These are phyloP conservation scores for Debaryomyces castellii DNA, from an alignment of 805 yeast species.

Conservation along the genomic window DNA sequence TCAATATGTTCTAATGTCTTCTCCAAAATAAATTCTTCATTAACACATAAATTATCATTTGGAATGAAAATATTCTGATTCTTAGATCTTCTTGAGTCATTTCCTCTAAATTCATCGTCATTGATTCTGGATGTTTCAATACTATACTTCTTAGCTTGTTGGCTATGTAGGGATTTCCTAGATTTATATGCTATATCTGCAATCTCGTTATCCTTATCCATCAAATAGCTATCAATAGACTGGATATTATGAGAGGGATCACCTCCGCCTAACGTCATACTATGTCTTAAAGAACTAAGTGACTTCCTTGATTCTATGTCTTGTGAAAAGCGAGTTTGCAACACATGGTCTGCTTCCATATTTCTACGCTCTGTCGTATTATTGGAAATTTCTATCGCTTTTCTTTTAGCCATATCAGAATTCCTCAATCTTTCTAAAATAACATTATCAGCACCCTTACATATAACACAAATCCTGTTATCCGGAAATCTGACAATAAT, in stretches of 20 bases:
- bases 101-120: background rate
- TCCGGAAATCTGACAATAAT: conserved; percentile 78
- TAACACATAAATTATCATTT: conserved; percentile 56
- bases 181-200: conserved; percentile 53
- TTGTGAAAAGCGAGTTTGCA: conserved; percentile 51
- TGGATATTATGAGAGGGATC: conserved; percentile 18
- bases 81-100: background rate
- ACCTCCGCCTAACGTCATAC: conserved; percentile 20
- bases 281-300: conserved; percentile 27
- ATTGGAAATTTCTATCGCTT: conserved; percentile 60
- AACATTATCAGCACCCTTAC: conserved; percentile 96
- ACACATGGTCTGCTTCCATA: conserved; percentile 73
- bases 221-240: conserved; percentile 53
- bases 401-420: conserved; percentile 57
- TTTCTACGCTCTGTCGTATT: conserved; percentile 63
- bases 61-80: conserved; percentile 17
- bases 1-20: conserved; percentile 88
- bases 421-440: conserved; percentile 72
- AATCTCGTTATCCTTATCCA: conserved; percentile 49
- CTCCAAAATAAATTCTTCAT: conserved; percentile 78
- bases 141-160: conserved; percentile 57
- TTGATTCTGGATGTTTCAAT: conserved; percentile 15
- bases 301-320: conserved; percentile 31
- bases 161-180: conserved; percentile 57
- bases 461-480: conserved; percentile 68